These are phyloP conservation scores for Rubus idaeus DNA, from an alignment of 306 rosid species.

Conservation along the genomic window DNA sequence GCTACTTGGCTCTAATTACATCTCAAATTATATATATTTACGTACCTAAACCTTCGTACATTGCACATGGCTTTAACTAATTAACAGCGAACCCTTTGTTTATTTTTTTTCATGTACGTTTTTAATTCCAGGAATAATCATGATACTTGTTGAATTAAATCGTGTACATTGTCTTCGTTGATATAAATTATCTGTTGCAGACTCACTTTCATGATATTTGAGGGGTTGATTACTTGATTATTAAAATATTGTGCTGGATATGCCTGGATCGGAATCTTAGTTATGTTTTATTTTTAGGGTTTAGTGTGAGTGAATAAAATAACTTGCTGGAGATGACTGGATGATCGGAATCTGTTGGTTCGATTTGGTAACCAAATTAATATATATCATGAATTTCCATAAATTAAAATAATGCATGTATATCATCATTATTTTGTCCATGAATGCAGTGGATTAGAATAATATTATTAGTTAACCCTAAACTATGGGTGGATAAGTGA, in stretches of 20 bases:
- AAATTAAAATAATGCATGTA: background rate
- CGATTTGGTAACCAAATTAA: too few species aligned
- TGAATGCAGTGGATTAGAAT: background rate
- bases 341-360: background rate
- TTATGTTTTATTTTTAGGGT: background rate
- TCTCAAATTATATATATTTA: background rate
- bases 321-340: background rate
- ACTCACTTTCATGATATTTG: background rate
- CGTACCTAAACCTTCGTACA: background rate
- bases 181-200: too few species aligned
- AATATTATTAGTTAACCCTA: background rate
- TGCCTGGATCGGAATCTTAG: background rate
- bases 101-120: background rate
- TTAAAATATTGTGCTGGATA: background rate
- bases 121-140: background rate
- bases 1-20: background rate
- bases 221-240: background rate
- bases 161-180: too few species aligned
- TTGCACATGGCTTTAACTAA: background rate
- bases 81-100: background rate
- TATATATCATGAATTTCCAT: background rate
- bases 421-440: background rate
- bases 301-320: background rate
- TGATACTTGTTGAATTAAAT: background rate
- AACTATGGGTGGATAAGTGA: background rate